Percentiles rank a stretch among this genome's conserved stretches.
Evolutionary conservation across 2,329 filamentous ascomycete species (phyloP).

Genomic region (Penicillium sumatraense): DNA sequence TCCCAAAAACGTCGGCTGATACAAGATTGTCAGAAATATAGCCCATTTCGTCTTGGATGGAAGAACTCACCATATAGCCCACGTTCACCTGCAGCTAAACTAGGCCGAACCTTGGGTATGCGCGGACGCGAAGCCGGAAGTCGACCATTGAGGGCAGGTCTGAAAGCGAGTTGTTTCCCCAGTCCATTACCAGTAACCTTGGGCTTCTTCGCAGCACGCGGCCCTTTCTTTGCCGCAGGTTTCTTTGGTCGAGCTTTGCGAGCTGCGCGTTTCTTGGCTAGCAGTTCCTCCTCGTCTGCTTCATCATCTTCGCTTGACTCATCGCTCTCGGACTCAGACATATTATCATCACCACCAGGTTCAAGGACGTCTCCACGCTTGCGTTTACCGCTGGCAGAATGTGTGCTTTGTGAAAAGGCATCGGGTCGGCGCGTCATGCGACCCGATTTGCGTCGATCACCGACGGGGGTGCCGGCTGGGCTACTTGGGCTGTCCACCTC

Average conservation of each 20-base stretch:
- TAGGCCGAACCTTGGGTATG: conserved; percentile 57
- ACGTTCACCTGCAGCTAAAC: conserved; percentile 56
- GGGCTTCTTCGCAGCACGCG: conserved; percentile 56
- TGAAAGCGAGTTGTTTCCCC: conserved; percentile 57
- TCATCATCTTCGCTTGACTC: conserved; percentile 45
- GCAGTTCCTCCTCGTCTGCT: conserved; percentile 56
- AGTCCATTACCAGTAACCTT: conserved; percentile 58
- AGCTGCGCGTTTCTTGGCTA: conserved; percentile 46
- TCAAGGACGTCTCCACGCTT: conserved; percentile 49
- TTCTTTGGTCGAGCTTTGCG: conserved; percentile 39
- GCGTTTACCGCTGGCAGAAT: conserved; percentile 51
- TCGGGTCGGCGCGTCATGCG: conserved; percentile 49
- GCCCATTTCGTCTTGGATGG: background rate
- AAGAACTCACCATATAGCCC: conserved; percentile 61
- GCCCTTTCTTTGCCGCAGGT: conserved; percentile 45
- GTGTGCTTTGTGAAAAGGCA: conserved; percentile 44
- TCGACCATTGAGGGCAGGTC: conserved; percentile 54
- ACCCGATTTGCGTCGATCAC: conserved; percentile 50
- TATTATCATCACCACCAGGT: conserved; percentile 35
- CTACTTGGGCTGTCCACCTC: conserved; percentile 25
- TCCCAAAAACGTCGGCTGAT: conserved; percentile 64
- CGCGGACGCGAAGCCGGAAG: conserved; percentile 51
- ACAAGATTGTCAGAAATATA: conserved; percentile 29
- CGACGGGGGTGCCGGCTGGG: conserved; percentile 27
- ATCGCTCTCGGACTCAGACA: conserved; percentile 44